Conservation (phyloP, 2,329 filamentous ascomycete genomes). For the Neonectria neomacrospora region DNA sequence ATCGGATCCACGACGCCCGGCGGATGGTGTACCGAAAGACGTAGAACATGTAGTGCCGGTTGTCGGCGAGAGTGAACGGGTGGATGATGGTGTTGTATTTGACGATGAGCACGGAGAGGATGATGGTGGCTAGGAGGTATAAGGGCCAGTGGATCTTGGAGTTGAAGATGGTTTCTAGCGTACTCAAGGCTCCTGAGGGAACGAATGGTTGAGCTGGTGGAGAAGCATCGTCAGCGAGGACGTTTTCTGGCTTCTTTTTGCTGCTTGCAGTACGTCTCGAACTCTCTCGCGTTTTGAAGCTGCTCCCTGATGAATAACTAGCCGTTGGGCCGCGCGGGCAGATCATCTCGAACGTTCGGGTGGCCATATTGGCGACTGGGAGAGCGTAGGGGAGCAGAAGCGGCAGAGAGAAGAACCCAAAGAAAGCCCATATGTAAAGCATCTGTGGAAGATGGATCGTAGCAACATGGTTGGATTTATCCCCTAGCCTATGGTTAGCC, state of each 20-base stretch:
- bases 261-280: neutral
- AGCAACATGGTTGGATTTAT: conserved; percentile 93
- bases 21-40: conserved; percentile 87
- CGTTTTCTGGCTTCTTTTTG: neutral
- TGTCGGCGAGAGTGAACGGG: conserved; percentile 95
- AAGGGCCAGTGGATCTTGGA: conserved; percentile 51
- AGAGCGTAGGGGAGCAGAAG: conserved; percentile 69
- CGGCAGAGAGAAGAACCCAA: conserved; percentile 89
- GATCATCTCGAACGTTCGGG: neutral
- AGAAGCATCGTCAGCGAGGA: neutral
- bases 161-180: conserved; percentile 39
- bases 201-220: neutral
- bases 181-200: conserved; percentile 28
- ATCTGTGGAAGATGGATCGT: conserved; percentile 91
- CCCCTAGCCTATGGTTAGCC: conserved; percentile 65
- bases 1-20: conserved; percentile 70
- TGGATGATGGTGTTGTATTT: conserved; percentile 92
- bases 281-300: conserved; percentile 10
- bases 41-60: conserved; percentile 97
- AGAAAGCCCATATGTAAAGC: conserved; percentile 93
- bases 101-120: conserved; percentile 62
- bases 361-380: conserved; percentile 43
- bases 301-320: neutral
- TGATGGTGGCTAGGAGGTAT: conserved; percentile 50
- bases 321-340: neutral